These are phyloP conservation scores for Melanogaster broomeanus DNA, from an alignment of 768 basidiomycete species.

Conservation along the genomic window DNA sequence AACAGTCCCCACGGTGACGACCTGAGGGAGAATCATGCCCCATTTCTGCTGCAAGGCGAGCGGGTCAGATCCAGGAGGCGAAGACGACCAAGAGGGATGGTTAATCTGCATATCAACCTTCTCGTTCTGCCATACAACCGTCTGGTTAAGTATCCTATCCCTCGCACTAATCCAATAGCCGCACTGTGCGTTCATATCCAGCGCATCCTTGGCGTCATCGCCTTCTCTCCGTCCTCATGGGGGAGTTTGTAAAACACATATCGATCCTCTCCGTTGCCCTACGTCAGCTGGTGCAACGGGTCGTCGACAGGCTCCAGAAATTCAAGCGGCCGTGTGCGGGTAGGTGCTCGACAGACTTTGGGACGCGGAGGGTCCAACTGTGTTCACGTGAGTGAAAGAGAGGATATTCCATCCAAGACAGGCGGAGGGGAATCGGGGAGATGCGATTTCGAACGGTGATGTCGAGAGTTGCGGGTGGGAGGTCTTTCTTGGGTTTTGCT, in stretches of 20 bases:
- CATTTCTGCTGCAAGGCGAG: constrained; percentile 49
- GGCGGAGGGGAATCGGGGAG: constrained; percentile 79
- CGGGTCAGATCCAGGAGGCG: constrained; percentile 5
- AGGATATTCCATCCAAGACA: constrained; percentile 88
- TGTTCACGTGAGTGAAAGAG: constrained; percentile 83
- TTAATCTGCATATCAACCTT: constrained; percentile 54
- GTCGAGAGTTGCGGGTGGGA: constrained; percentile 73
- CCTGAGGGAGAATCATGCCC: constrained; percentile 94
- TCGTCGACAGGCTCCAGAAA: constrained; percentile 71
- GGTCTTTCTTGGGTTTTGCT: constrained; percentile 66
- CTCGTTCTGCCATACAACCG: constrained; percentile 81
- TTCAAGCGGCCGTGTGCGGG: constrained; percentile 45
- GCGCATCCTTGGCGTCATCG: constrained; percentile 79
- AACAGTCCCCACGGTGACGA: constrained; percentile 98
- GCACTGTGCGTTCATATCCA: constrained; percentile 92
- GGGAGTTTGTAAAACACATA: constrained; percentile 89
- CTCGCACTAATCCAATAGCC: constrained; percentile 97
- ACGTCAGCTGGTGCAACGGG: constrained; percentile 47
- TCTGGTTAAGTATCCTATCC: constrained; percentile 89
- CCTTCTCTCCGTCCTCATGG: constrained; percentile 92
- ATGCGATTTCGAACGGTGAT: constrained; percentile 82
- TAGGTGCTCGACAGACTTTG: constrained; percentile 45
- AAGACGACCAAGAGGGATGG: neutral
- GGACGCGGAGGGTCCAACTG: constrained; percentile 90
- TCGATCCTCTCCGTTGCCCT: constrained; percentile 39